Evolutionary conservation across 2,329 filamentous ascomycete genomes (phyloP).

Genomic region (Talaromyces sp.): DNA sequence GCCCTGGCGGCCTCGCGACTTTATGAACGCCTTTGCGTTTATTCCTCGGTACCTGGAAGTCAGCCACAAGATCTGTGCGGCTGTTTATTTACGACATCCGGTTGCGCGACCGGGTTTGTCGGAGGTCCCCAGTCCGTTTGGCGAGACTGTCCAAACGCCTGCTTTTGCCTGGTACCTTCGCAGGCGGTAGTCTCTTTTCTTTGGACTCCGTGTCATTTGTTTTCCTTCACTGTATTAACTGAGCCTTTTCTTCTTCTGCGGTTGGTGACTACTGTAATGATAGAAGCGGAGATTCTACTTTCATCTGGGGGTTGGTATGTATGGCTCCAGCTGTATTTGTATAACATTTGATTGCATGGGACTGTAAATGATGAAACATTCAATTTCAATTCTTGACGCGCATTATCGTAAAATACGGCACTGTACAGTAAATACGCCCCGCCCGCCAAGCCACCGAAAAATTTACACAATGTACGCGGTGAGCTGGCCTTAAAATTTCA

Average conservation of each 20-base stretch:
- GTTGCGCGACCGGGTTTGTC: conserved; percentile 75
- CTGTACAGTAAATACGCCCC: neutral
- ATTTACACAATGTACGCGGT: conserved; percentile 2
- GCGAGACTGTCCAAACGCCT: conserved; percentile 63
- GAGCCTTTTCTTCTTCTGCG: conserved; percentile 23
- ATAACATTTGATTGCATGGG: conserved; percentile 1
- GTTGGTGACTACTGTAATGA: neutral
- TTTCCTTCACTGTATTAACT: conserved; percentile 32
- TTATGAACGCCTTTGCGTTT: conserved; percentile 88
- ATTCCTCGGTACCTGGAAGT: conserved; percentile 95
- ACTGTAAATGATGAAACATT: neutral
- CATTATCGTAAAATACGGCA: neutral
- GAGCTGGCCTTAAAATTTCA: neutral
- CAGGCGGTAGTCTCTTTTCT: conserved; percentile 52
- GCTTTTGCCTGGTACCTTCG: conserved; percentile 93
- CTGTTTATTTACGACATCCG: conserved; percentile 90
- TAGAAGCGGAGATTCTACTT: neutral
- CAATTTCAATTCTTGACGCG: neutral
- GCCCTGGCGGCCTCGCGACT: conserved; percentile 81
- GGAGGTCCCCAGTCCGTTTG: conserved; percentile 81
- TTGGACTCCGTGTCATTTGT: neutral
- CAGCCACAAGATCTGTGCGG: conserved; percentile 93
- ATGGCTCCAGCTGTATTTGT: neutral
- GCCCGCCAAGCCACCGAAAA: conserved; percentile 1
- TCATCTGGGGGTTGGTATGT: neutral